Evolutionary conservation across 208 protist species (phyloP), one percentile per base, ranked within the genome.

Genomic region (Blechomonas ayalai): DNA sequence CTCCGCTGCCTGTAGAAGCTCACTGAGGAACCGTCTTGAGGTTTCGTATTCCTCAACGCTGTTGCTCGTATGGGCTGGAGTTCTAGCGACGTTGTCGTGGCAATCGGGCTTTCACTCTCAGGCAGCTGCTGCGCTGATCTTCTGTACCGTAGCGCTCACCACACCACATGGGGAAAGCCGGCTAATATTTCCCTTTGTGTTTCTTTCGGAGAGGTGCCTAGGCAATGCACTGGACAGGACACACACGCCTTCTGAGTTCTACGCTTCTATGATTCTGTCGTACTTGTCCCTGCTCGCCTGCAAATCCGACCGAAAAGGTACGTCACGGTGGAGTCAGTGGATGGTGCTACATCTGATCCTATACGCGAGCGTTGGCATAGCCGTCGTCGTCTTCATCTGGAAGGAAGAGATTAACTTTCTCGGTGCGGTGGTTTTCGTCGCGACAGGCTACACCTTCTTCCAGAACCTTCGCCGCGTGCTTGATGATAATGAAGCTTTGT

Each of bases 11-110:
- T n/a, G n/a, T n/a, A n/a, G n/a, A n/a, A n/a, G n/a, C n/a, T n/a
- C n/a, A n/a, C n/a, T n/a, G n/a, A n/a, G n/a, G n/a, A n/a, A n/a
- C n/a, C n/a, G n/a, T n/a, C n/a, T 90, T 3, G 84, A 87, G 46
- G 69, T 88, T 5, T 92, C 84, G 2, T 92, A 92, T 57, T 92
- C 84, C 3, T 87, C 80, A 6, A 74, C 69, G 32, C 52, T 92
- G 22, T 51, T 92, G n/a, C 37, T 77, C 19, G 13, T 82, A 16
- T 92, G 84, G 81, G 59, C 68, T 0, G 37, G 58, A 0, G n/a
- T 72, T 5, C 57, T 92, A 2, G 60, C 75, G 2, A 39, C 57
- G 12, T 28, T 92, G 25, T 75, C 77, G 13, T 88, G 69, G 65
- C 33, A 42, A 24, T 55, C 49, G 13, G 43, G 56, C 8, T 69